Base-by-base conservation (phyloP, 2,329 filamentous ascomycete genomes). In the Pestalotiopsis sp. region DNA sequence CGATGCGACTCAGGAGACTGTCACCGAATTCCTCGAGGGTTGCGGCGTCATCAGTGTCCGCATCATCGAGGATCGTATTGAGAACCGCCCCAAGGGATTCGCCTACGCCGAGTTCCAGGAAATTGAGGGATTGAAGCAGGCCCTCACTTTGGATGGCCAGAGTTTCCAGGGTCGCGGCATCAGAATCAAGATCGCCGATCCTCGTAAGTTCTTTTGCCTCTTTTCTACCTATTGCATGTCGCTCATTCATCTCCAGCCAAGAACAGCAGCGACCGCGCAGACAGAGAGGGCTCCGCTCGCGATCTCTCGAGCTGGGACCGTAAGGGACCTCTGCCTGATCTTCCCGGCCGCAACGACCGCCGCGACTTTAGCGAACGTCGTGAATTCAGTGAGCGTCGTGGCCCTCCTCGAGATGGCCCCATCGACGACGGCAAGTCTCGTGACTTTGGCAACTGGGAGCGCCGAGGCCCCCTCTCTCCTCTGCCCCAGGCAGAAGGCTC, bases 61-160 rank as follows among this genome's bases (percentile, higher is more conserved):
- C 76, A 94, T 99, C 76, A 97, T 99, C 72, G 95, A 98, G 84
- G 97, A 99, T 82, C 96, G 95, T 79, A 87, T 97, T 80, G 92
- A 96, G 79, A 90, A 92, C 81, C 94, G 95, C 78, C 96, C 96
- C 73, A 99, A 99, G 86, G 96, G 96, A 63, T 99, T 99, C 77
- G 96, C 95, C 71, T 99, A 99, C 80, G 95, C 97, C 73, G 96
- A 99, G 81, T 99, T 99, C 77, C 90, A 87, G 73, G 91, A 90
- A 65, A 84, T 96, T 59, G 95, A 98, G 64, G 95, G 95, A 69
- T 85, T 99, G 77, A 97, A 97, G 86, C 92, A 94, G 82, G 96
- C 96, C 68, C 88, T 99, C 72, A 89, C 90, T 69, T 88, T 96
- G 71, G 95, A 95, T 76, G 93, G 94, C 75, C 86, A 90, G 70